A percentile compares a stretch with the other conserved stretches of the same genome.
phyloP scores from a whole-genome alignment of 768 basidiomycete species.

The Suillus bovinus region DNA sequence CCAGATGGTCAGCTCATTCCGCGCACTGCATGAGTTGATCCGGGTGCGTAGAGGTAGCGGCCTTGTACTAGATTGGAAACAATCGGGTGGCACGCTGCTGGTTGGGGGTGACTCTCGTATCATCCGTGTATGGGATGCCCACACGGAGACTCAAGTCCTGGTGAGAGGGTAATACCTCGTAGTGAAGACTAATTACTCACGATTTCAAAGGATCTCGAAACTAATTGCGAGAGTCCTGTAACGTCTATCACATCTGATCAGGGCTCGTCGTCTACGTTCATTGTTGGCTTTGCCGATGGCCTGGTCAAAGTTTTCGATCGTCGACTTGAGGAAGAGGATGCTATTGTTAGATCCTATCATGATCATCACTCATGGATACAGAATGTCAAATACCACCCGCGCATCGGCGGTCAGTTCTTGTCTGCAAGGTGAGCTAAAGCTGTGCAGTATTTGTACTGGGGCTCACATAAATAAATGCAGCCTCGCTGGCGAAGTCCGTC shows the following conservation, averaged over 20 bases:
- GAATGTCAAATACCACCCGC: constrained; percentile 84
- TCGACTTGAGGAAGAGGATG: constrained; percentile 79
- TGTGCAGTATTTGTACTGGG: background rate
- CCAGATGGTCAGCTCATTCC: constrained; percentile 93
- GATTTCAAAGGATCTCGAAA: constrained; percentile 73
- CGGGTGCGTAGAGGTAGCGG: constrained; percentile 78
- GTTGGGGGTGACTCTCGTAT: constrained; percentile 89
- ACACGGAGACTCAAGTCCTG: constrained; percentile 76
- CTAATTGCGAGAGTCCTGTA: constrained; percentile 86
- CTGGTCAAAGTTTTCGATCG: constrained; percentile 89
- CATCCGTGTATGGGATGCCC: constrained; percentile 94
- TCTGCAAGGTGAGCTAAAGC: constrained; percentile 71
- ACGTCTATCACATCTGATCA: constrained; percentile 83
- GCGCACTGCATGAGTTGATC: constrained; percentile 79
- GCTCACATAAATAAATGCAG: constrained; percentile 40
- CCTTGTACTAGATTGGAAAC: constrained; percentile 92
- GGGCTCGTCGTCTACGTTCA: constrained; percentile 74
- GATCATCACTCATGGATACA: constrained; percentile 90
- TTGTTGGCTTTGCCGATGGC: constrained; percentile 93
- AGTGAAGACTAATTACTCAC: constrained; percentile 8
- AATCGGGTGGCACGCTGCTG: constrained; percentile 80
- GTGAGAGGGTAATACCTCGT: constrained; percentile 42
- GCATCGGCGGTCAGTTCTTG: constrained; percentile 65
- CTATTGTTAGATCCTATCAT: constrained; percentile 75
- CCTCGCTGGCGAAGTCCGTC: constrained; percentile 83